Evolutionary conservation across 2,329 filamentous ascomycete species (phyloP).

Genomic region (Cladophialophora carrionii): DNA sequence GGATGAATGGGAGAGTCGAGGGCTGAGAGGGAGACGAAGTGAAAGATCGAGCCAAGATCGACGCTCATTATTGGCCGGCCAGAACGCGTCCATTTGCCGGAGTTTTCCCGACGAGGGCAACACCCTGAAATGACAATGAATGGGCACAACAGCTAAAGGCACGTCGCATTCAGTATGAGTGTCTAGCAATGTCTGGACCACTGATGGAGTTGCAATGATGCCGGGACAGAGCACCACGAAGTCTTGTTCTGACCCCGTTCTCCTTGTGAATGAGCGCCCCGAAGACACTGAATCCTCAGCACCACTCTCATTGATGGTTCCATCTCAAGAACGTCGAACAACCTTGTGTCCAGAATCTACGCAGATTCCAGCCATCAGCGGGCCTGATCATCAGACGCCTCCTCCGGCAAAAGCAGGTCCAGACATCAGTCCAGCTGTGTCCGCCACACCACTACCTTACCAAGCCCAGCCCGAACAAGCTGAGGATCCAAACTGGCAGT

Average conservation of each 20-base stretch:
- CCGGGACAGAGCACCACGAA: neutral
- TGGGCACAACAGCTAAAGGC: neutral
- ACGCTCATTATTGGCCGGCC: conserved; percentile 24
- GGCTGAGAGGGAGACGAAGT: neutral
- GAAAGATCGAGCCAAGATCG: conserved; percentile 6
- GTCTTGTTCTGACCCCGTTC: neutral
- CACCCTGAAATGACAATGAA: neutral
- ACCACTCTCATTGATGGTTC: neutral
- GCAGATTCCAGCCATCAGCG: neutral
- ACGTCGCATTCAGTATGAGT: neutral
- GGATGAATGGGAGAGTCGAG: conserved; percentile 4
- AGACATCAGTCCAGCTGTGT: neutral
- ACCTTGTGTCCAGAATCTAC: neutral
- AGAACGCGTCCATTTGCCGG: conserved; percentile 17
- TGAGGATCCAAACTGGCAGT: neutral
- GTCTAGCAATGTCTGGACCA: neutral
- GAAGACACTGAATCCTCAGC: neutral
- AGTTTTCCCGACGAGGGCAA: neutral
- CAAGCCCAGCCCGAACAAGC: neutral
- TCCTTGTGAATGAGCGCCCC: neutral
- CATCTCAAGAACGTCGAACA: neutral
- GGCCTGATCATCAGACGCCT: neutral
- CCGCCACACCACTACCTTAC: neutral
- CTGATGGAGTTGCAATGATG: neutral
- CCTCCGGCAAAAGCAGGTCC: neutral